Conservation (phyloP, 2,329 filamentous ascomycete species). For the Annulohypoxylon truncatum region DNA sequence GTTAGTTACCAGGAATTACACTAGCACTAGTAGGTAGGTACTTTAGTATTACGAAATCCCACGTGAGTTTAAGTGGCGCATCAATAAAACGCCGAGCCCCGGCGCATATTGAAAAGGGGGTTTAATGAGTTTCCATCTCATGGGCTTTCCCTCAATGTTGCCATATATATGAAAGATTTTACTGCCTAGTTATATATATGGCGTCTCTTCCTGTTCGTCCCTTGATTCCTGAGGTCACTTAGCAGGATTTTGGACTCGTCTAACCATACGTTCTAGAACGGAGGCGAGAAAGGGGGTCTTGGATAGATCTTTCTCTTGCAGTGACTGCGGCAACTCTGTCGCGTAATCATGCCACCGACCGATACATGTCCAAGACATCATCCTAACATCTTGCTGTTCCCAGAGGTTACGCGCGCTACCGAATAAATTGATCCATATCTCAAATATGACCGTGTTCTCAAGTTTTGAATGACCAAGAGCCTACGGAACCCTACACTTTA, state of each 20-base stretch:
- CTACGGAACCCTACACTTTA: neutral
- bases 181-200: no score
- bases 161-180: neutral
- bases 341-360: neutral
- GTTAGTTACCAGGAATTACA: neutral
- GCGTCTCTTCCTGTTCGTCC: neutral
- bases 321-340: constrained; percentile 1
- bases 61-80: constrained; percentile 16
- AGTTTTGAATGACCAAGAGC: neutral
- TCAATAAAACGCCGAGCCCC: constrained; percentile 34
- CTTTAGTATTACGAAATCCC: constrained; percentile 2
- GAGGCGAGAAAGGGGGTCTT: neutral
- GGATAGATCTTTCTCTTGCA: neutral
- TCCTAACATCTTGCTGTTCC: neutral
- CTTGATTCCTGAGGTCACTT: neutral
- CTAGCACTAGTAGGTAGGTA: neutral
- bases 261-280: neutral
- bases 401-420: neutral
- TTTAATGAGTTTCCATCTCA: neutral
- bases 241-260: neutral
- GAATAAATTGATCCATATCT: neutral
- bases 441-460: neutral
- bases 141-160: no score
- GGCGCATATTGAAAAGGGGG: neutral
- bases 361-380: constrained; percentile 11